A percentile compares a stretch with the other conserved stretches of the same genome.
phyloP scores from a whole-genome alignment of 2,329 filamentous ascomycete species.

The Magnaporthiopsis incrustans region DNA sequence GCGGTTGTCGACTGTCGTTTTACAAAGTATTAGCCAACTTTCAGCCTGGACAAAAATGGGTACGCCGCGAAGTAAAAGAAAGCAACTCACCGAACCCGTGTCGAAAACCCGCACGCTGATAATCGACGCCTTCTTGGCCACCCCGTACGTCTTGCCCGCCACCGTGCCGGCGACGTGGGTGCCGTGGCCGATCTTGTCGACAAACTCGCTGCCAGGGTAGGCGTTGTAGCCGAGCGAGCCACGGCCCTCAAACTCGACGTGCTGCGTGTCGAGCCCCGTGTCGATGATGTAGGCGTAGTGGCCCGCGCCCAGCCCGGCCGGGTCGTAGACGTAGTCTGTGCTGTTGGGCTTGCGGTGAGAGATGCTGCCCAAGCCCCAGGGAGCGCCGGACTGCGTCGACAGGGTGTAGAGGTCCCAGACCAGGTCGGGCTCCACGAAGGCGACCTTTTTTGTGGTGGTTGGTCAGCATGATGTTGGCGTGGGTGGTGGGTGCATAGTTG shows the following conservation, averaged over 20 bases:
- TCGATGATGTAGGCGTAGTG: slow-evolving; percentile 36
- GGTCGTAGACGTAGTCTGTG: slow-evolving; percentile 18
- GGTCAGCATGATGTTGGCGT: background rate
- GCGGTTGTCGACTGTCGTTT: slow-evolving; percentile 5
- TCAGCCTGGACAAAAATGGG: too few species aligned
- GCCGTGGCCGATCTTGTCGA: slow-evolving; percentile 23
- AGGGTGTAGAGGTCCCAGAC: slow-evolving; percentile 17
- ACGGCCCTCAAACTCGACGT: slow-evolving; percentile 24
- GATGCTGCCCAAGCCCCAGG: slow-evolving; percentile 21
- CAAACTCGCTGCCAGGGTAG: slow-evolving; percentile 12
- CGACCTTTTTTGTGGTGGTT: slow-evolving; percentile 18
- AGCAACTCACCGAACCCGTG: slow-evolving; percentile 3
- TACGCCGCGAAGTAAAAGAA: too few species aligned
- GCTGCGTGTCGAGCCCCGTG: slow-evolving; percentile 31
- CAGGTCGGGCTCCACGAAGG: slow-evolving; percentile 22
- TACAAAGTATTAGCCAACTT: too few species aligned
- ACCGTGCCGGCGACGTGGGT: slow-evolving; percentile 26
- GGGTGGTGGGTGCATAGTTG: too few species aligned
- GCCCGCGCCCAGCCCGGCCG: slow-evolving; percentile 15
- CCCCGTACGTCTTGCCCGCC: slow-evolving; percentile 21
- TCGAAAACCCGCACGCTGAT: slow-evolving; percentile 24
- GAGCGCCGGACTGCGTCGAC: slow-evolving; percentile 14
- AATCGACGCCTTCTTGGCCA: slow-evolving; percentile 22
- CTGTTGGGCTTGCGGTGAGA: slow-evolving; percentile 15
- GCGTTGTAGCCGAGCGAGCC: slow-evolving; percentile 22